Percentiles rank a stretch among this genome's conserved stretches.
Evolutionary conservation across 495 filamentous ascomycete genomes (phyloP).

Genomic region (Penicillium turbatum): DNA sequence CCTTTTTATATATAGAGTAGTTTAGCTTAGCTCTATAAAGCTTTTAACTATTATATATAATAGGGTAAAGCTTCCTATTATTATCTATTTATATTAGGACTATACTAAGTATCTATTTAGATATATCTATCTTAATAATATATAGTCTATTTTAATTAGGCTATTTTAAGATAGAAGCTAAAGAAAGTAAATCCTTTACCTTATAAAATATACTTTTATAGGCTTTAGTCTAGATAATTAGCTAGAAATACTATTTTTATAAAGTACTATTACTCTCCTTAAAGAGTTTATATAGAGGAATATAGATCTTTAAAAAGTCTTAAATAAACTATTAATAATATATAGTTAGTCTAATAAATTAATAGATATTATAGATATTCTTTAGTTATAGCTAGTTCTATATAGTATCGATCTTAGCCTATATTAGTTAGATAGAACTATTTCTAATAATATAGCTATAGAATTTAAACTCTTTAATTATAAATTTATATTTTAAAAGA

Average conservation of each 20-base stretch:
- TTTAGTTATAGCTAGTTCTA: neutral
- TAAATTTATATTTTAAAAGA: no score
- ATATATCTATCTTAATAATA: neutral
- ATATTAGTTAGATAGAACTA: neutral
- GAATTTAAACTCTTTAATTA: no score
- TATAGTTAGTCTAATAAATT: neutral
- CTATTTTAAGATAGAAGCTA: neutral
- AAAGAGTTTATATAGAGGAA: neutral
- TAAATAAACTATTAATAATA: neutral
- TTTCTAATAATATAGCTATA: no score
- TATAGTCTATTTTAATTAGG: neutral
- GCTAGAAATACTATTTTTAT: neutral
- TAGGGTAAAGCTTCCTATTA: neutral
- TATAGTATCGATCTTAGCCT: neutral
- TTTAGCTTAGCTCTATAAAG: neutral
- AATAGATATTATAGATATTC: neutral
- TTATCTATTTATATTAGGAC: neutral
- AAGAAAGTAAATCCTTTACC: neutral
- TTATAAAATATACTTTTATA: neutral
- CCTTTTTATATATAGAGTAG: neutral
- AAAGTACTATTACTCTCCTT: neutral
- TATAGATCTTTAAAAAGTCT: neutral
- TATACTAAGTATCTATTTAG: neutral
- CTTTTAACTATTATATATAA: neutral
- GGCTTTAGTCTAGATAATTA: neutral